These are phyloP conservation scores for Monilinia polystroma DNA, from an alignment of 2,329 filamentous ascomycete genomes.

Conservation along the genomic window DNA sequence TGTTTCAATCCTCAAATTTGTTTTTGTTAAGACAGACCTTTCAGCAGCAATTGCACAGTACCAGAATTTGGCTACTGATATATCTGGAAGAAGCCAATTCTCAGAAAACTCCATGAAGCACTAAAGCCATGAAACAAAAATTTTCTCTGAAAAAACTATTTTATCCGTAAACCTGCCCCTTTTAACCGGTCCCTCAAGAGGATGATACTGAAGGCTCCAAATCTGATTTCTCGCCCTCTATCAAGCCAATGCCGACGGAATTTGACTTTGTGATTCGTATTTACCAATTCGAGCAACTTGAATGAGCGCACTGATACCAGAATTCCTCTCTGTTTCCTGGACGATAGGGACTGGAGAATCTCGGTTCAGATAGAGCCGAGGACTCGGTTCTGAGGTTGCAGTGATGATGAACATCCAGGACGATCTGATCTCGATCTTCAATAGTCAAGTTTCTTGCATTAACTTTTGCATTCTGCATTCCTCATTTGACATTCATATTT, in stretches of 20 bases:
- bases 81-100: neutral
- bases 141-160: neutral
- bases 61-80: neutral
- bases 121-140: neutral
- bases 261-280: neutral
- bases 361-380: conserved; percentile 2
- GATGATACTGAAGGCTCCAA: neutral
- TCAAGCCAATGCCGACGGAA: neutral
- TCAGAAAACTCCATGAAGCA: neutral
- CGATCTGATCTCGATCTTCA: neutral
- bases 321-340: too few relatives aligned
- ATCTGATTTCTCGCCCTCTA: neutral
- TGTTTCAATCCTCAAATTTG: neutral
- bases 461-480: neutral
- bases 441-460: neutral
- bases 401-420: neutral
- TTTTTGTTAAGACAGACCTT: neutral
- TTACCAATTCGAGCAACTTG: neutral
- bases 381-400: neutral
- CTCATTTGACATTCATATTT: neutral
- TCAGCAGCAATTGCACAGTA: neutral
- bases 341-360: neutral
- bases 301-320: neutral
- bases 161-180: neutral
- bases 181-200: neutral